A percentile compares a stretch with the other conserved stretches of the same genome.
Evolutionary conservation across 2,329 filamentous ascomycete genomes (phyloP).

Genomic region (Fusarium acutatum): DNA sequence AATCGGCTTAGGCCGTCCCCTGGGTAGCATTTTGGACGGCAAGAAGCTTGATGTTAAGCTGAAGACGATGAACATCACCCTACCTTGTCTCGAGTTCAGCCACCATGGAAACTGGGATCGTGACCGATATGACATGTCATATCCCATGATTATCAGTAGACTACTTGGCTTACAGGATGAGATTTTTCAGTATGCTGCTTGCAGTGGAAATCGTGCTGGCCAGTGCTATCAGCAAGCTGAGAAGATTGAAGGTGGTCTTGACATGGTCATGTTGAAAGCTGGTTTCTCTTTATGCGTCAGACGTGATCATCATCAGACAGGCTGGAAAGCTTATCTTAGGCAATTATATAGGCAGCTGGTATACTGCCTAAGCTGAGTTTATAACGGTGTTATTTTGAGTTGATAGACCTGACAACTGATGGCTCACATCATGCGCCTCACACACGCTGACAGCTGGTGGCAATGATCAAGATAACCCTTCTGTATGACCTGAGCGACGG

Average conservation of each 20-base stretch:
- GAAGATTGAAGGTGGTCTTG: neutral
- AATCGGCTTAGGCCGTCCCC: accelerated
- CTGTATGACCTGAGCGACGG: no score
- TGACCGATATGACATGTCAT: neutral
- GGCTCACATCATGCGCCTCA: no score
- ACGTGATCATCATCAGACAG: no score
- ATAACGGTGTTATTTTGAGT: no score
- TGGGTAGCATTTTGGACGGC: accelerated
- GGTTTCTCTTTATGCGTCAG: no score
- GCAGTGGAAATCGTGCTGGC: neutral
- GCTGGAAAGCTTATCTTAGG: no score
- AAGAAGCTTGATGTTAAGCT: neutral
- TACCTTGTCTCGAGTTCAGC: neutral
- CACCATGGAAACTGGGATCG: neutral
- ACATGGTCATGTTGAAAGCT: neutral
- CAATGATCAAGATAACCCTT: no score
- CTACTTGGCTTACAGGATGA: neutral
- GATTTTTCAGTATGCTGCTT: slow-evolving; percentile 1
- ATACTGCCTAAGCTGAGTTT: no score
- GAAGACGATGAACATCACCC: accelerated
- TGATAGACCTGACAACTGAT: no score
- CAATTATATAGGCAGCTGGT: no score
- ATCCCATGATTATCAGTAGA: neutral
- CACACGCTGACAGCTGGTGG: no score
- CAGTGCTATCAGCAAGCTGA: neutral